Percentiles rank a stretch among this genome's conserved stretches.
Evolutionary conservation across 352 stramenopile genomes (phyloP).

Genomic region (Globisporangium middletonii): DNA sequence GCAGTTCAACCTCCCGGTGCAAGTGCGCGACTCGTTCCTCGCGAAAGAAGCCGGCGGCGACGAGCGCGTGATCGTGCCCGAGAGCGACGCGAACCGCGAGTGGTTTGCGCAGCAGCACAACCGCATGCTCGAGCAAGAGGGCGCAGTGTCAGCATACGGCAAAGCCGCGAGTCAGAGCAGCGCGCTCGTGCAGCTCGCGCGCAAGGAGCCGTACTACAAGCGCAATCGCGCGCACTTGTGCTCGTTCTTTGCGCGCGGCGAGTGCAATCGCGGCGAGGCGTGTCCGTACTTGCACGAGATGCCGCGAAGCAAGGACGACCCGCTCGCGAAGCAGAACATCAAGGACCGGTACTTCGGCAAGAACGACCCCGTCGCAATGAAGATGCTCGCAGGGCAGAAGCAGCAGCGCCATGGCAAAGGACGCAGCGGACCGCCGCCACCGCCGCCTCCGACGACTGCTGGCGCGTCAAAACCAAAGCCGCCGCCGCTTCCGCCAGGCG

Average conservation of each 20-base stretch:
- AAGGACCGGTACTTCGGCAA: conserved; percentile 93
- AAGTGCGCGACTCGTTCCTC: conserved; percentile 91
- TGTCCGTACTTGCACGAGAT: conserved; percentile 96
- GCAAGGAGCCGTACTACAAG: conserved; percentile 89
- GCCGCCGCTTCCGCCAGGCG: conserved; percentile 40
- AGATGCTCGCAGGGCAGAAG: conserved; percentile 65
- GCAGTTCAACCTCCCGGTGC: conserved; percentile 95
- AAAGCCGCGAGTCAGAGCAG: conserved; percentile 66
- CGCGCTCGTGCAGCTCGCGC: conserved; percentile 79
- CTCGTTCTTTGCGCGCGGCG: conserved; percentile 93
- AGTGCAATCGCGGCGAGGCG: conserved; percentile 89
- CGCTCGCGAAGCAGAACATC: conserved; percentile 94
- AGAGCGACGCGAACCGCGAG: conserved; percentile 92
- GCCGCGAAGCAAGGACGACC: conserved; percentile 89
- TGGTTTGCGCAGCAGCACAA: conserved; percentile 93
- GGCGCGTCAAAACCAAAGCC: conserved; percentile 39
- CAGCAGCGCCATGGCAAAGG: conserved; percentile 16
- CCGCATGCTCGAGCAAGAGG: conserved; percentile 89
- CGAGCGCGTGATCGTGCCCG: conserved; percentile 74
- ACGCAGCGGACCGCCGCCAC: conserved; percentile 20
- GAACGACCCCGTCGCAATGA: conserved; percentile 90
- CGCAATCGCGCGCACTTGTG: conserved; percentile 90
- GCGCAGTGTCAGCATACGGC: conserved; percentile 82
- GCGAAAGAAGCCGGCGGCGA: conserved; percentile 33
- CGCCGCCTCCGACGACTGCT: conserved; percentile 12